phyloP scores from a whole-genome alignment of 345 rosid genomes.

The Dimocarpus longan region DNA sequence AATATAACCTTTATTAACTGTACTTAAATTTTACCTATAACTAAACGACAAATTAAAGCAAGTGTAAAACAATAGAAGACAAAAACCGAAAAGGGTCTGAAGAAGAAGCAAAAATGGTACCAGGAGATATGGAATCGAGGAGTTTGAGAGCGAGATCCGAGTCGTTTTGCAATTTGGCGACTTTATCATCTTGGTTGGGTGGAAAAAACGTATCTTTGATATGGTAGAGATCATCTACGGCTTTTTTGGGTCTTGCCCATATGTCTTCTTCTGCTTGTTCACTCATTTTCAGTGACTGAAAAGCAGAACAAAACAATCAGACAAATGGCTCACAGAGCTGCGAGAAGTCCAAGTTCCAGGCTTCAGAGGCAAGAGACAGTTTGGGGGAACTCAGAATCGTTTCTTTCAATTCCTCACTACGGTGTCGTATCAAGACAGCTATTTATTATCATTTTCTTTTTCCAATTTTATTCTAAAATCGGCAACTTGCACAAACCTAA shows the following conservation, averaged over 20 bases:
- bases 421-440: too few species aligned
- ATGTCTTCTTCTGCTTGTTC: conserved; percentile 26
- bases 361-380: too few species aligned
- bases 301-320: too few species aligned
- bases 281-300: conserved; percentile 19
- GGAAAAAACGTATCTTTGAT: conserved; percentile 67
- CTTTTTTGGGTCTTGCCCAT: conserved; percentile 41
- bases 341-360: too few species aligned
- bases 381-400: too few species aligned
- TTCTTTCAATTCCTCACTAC: too few species aligned
- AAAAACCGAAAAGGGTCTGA: background rate
- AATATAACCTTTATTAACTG: background rate
- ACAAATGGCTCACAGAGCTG: too few species aligned
- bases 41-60: background rate
- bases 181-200: conserved; percentile 50
- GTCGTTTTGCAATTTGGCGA: conserved; percentile 44
- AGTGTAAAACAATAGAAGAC: background rate
- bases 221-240: conserved; percentile 52
- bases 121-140: conserved; percentile 67
- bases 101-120: conserved; percentile 28
- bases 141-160: conserved; percentile 58
- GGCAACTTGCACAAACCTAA: too few species aligned
- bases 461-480: too few species aligned
- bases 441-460: too few species aligned
- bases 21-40: background rate